Conservation (phyloP, 2,329 filamentous ascomycete genomes). For the Venturia effusa region DNA sequence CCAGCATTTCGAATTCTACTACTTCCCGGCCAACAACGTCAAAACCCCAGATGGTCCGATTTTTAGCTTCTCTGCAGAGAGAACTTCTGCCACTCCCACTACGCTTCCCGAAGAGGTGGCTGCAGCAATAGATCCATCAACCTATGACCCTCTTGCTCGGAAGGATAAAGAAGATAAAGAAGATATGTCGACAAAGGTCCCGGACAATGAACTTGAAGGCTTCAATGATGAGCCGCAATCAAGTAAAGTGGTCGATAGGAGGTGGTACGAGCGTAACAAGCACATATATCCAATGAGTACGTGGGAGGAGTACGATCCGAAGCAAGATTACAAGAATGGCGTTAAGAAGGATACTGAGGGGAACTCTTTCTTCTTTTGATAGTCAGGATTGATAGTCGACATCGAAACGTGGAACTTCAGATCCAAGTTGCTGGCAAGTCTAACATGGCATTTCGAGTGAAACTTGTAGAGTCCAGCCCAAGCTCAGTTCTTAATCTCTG, state of each 20-base stretch:
- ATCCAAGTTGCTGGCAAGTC: too few species aligned
- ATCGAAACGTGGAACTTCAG: background rate
- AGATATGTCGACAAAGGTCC: conserved; percentile 30
- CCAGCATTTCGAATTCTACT: conserved; percentile 95
- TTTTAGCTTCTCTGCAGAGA: conserved; percentile 60
- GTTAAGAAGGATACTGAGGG: conserved; percentile 76
- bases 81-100: conserved; percentile 30
- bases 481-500: too few species aligned
- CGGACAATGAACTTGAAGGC: conserved; percentile 55
- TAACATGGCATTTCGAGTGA: too few species aligned
- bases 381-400: background rate
- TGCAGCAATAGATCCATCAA: conserved; percentile 16
- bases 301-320: conserved; percentile 91
- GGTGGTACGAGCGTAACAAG: conserved; percentile 97
- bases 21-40: conserved; percentile 86
- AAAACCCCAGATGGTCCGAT: conserved; percentile 62
- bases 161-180: conserved; percentile 23
- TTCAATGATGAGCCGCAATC: conserved; percentile 63
- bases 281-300: conserved; percentile 95
- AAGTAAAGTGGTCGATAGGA: conserved; percentile 89
- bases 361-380: conserved; percentile 70
- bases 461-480: too few species aligned
- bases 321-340: conserved; percentile 69
- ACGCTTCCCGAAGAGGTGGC: conserved; percentile 12
- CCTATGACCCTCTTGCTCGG: conserved; percentile 32